Conservation (phyloP, 2,329 filamentous ascomycete species). For the Metarhizium anisopliae region DNA sequence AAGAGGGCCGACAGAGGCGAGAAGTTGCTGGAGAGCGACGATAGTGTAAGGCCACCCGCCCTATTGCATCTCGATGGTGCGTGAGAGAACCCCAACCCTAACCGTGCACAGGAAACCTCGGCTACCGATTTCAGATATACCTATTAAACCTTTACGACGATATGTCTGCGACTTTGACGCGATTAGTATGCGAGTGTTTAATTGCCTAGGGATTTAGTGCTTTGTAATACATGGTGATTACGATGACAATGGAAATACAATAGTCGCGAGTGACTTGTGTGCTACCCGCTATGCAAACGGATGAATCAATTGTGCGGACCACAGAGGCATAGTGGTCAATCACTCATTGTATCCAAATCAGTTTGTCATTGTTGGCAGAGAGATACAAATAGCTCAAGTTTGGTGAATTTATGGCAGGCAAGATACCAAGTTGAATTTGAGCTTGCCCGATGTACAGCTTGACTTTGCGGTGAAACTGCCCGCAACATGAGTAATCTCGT, state of each 20-base stretch:
- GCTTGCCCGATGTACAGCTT: background rate
- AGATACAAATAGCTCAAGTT: background rate
- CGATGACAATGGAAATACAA: background rate
- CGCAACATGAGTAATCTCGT: background rate
- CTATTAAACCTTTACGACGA: background rate
- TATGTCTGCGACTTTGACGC: background rate
- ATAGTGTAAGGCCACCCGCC: slow-evolving; percentile 32
- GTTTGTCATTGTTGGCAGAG: background rate
- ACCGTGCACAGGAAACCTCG: background rate
- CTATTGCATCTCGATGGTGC: background rate
- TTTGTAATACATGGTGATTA: background rate
- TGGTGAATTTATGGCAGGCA: background rate
- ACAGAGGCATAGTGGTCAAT: background rate
- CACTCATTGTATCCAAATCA: background rate
- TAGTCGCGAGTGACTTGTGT: background rate
- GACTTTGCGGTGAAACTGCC: background rate
- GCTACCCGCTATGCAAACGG: background rate
- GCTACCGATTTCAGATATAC: background rate
- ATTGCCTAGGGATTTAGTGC: background rate
- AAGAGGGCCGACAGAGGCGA: slow-evolving; percentile 43
- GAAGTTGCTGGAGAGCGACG: slow-evolving; percentile 36
- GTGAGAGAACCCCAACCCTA: background rate
- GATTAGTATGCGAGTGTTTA: too few species aligned
- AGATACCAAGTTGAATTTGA: background rate
- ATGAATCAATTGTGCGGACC: background rate